Evolutionary conservation across 768 basidiomycete species (phyloP).

Genomic region (Paxillus involutus): DNA sequence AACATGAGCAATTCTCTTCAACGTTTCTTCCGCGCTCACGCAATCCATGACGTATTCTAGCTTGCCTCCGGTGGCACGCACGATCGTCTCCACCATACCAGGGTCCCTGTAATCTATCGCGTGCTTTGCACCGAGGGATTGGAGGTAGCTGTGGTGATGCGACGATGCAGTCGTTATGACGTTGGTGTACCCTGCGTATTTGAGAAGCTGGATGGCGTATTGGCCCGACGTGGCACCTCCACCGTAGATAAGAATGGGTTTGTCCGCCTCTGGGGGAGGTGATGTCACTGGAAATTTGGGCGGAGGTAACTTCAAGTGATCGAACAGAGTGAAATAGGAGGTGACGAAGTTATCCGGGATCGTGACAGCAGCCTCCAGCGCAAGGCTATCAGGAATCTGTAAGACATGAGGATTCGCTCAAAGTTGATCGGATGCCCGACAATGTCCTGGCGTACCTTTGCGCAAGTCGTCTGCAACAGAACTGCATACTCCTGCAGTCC

Average conservation of each 20-base stretch:
- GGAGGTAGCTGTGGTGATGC: constrained; percentile 39
- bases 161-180: constrained; percentile 43
- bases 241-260: no score
- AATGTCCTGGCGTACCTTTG: constrained; percentile 24
- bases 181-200: no score
- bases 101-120: constrained; percentile 43
- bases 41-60: constrained; percentile 38
- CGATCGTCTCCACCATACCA: constrained; percentile 35
- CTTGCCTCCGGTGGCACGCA: constrained; percentile 31
- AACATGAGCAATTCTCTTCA: constrained; percentile 37
- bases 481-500: constrained; percentile 39
- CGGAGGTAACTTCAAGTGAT: no score
- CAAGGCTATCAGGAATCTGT: no score
- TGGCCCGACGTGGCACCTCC: no score
- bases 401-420: no score
- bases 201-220: no score
- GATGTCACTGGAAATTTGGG: constrained; percentile 32
- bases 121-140: constrained; percentile 39
- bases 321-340: no score
- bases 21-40: constrained; percentile 34
- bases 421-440: not conserved
- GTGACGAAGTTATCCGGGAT: no score
- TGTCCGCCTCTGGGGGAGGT: constrained; percentile 30
- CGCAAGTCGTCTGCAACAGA: constrained; percentile 28
- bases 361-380: no score